Conservation (phyloP, 805 yeast genomes). For the Pichia membranifaciens region DNA sequence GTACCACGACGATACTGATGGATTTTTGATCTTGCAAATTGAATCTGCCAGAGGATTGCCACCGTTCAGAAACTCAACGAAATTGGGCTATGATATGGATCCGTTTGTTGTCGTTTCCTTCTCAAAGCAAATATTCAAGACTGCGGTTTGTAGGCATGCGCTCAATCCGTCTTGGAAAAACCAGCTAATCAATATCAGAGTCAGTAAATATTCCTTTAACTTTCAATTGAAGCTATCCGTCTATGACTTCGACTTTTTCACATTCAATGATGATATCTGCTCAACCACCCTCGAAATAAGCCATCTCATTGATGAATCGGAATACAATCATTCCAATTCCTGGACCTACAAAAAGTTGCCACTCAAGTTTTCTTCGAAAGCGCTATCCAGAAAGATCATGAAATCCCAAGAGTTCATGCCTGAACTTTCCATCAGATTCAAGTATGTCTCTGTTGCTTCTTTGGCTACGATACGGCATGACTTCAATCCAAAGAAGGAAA, state of each 20-base stretch:
- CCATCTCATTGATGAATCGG: slow-evolving; percentile 24
- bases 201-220: slow-evolving; percentile 56
- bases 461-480: not conserved
- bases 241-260: slow-evolving; percentile 76
- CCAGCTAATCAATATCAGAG: slow-evolving; percentile 75
- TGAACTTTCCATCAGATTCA: slow-evolving; percentile 13
- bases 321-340: slow-evolving; percentile 1
- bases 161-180: slow-evolving; percentile 69
- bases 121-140: slow-evolving; percentile 81
- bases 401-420: slow-evolving; percentile 5
- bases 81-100: slow-evolving; percentile 89
- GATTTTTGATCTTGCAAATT: slow-evolving; percentile 74
- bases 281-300: slow-evolving; percentile 49
- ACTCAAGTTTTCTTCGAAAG: slow-evolving; percentile 8
- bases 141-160: slow-evolving; percentile 79
- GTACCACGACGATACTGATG: slow-evolving; percentile 31
- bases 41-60: slow-evolving; percentile 74
- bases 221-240: slow-evolving; percentile 67
- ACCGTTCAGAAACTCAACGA: slow-evolving; percentile 59
- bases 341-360: slow-evolving; percentile 15
- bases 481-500: slow-evolving; percentile 38
- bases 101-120: slow-evolving; percentile 91
- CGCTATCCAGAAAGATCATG: slow-evolving; percentile 8
- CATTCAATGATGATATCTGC: slow-evolving; percentile 82
- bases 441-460: slow-evolving; percentile 10